Evolutionary conservation across 768 basidiomycete species (phyloP).

Genomic region (Lactarius indigo): DNA sequence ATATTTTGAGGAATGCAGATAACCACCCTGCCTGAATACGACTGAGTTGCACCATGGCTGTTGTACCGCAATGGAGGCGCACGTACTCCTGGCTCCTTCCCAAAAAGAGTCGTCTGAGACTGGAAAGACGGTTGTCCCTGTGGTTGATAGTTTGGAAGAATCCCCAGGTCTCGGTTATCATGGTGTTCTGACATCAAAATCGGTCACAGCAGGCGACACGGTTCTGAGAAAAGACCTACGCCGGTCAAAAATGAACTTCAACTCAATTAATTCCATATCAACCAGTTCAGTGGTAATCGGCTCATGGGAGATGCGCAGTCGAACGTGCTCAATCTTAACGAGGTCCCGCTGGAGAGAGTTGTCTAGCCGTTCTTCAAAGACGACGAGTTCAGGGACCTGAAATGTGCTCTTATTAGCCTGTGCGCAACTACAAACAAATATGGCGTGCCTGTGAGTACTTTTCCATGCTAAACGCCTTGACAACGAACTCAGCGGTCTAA

Average conservation of each 20-base stretch:
- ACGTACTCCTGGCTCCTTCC: slow-evolving; percentile 59
- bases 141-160: slow-evolving; percentile 79
- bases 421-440: not conserved
- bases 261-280: slow-evolving; percentile 79
- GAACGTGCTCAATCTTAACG: slow-evolving; percentile 77
- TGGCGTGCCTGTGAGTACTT: slow-evolving; percentile 73
- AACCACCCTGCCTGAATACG: slow-evolving; percentile 51
- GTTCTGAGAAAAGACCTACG: slow-evolving; percentile 39
- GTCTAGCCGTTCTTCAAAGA: slow-evolving; percentile 76
- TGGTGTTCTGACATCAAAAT: slow-evolving; percentile 53
- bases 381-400: slow-evolving; percentile 81
- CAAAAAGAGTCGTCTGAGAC: slow-evolving; percentile 66
- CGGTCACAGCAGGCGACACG: not conserved
- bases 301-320: slow-evolving; percentile 80
- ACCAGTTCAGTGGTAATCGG: slow-evolving; percentile 64
- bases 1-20: slow-evolving; percentile 64
- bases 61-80: not conserved
- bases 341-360: slow-evolving; percentile 83
- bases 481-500: slow-evolving; percentile 76
- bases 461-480: slow-evolving; percentile 72
- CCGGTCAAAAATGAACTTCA: slow-evolving; percentile 79
- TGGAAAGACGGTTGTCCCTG: slow-evolving; percentile 47
- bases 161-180: slow-evolving; percentile 84
- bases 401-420: not conserved
- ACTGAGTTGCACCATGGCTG: not conserved